A percentile compares a stretch with the other conserved stretches of the same genome.
Evolutionary conservation across 257 asterid genomes (phyloP).

Genomic region (Phtheirospermum japonicum): DNA sequence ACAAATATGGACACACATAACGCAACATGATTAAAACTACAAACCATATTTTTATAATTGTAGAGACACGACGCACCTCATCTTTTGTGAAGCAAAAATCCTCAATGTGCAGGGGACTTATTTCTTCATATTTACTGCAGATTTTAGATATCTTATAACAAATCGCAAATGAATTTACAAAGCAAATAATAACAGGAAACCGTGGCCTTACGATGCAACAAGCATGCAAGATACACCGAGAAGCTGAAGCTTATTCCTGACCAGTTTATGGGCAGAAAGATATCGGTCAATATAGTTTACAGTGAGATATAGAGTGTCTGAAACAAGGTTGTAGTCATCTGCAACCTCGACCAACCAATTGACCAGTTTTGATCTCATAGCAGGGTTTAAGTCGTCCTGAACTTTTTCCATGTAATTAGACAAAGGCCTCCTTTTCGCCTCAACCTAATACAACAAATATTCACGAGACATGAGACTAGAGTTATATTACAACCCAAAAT

Average conservation of each 20-base stretch:
- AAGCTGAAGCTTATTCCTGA: constrained; percentile 76
- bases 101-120: constrained; percentile 70
- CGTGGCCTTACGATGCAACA: constrained; percentile 70
- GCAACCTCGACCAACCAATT: constrained; percentile 95
- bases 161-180: constrained; percentile 11
- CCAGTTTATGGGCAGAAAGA: constrained; percentile 50
- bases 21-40: constrained; percentile 6
- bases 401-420: constrained; percentile 71
- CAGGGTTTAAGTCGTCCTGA: constrained; percentile 59
- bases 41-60: not conserved
- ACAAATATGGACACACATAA: constrained; percentile 8
- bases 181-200: not conserved
- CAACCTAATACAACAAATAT: constrained; percentile 50
- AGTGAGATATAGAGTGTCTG: constrained; percentile 73
- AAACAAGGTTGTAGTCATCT: constrained; percentile 69
- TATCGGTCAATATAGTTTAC: constrained; percentile 71
- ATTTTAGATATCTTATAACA: constrained; percentile 26
- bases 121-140: constrained; percentile 86
- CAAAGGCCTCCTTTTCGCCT: constrained; percentile 61
- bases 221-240: constrained; percentile 91
- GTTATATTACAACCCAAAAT: constrained; percentile 1
- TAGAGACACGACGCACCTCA: constrained; percentile 52
- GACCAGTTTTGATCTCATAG: constrained; percentile 69
- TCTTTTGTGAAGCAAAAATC: constrained; percentile 76
- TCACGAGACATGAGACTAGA: not conserved